Evolutionary conservation across 2,329 filamentous ascomycete species (phyloP).

Genomic region (Acephala macrosclerotiorum): DNA sequence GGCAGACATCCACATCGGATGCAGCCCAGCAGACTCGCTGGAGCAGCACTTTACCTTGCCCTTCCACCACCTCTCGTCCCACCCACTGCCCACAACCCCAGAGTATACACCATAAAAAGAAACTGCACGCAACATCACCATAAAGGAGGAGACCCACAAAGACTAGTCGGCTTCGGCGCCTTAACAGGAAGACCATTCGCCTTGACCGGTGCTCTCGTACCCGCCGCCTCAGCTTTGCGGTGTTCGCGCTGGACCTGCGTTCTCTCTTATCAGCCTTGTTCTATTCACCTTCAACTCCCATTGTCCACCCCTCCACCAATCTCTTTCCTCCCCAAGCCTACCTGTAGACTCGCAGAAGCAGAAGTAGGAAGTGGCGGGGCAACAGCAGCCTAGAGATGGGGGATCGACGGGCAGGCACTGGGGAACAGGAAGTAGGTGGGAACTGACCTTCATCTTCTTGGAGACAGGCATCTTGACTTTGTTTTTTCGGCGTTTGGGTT

Average conservation of each 20-base stretch:
- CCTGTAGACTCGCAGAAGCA: neutral
- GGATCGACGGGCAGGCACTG: neutral
- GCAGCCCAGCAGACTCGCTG: neutral
- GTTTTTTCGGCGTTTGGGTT: neutral
- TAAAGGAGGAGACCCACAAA: constrained; percentile 29
- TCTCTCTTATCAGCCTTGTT: constrained; percentile 15
- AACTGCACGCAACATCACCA: neutral
- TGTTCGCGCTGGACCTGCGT: constrained; percentile 59
- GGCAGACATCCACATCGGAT: too few species aligned
- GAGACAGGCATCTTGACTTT: constrained; percentile 52
- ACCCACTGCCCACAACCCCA: neutral
- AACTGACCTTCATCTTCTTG: constrained; percentile 53
- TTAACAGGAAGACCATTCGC: constrained; percentile 63
- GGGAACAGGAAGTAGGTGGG: neutral
- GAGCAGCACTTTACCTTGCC: neutral
- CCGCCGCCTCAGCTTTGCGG: constrained; percentile 61
- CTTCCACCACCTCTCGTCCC: neutral
- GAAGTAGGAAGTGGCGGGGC: too few species aligned
- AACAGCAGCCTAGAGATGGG: too few species aligned
- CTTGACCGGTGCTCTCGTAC: constrained; percentile 60
- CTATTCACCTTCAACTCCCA: neutral
- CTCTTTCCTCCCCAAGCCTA: neutral
- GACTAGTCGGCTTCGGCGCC: constrained; percentile 58
- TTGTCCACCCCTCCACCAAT: neutral
- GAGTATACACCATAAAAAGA: neutral